Base-by-base conservation (phyloP, 2,329 filamentous ascomycete genomes). In the Fusarium sp. region DNA sequence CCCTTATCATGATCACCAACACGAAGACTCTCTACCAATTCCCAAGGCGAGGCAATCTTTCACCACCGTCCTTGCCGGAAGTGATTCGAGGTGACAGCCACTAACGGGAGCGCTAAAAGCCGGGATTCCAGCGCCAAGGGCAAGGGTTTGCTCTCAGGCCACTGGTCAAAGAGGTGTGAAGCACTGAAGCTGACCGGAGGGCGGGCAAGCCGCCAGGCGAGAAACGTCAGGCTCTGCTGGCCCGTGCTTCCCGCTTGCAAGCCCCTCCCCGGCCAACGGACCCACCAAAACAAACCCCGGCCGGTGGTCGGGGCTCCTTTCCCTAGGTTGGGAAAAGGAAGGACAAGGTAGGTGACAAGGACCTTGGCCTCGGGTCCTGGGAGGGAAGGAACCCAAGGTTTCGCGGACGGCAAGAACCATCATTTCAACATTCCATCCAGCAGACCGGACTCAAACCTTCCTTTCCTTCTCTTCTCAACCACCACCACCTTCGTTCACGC, bases 51-150 rank as follows among this genome's bases (percentile, higher is more conserved):
- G 50, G 49, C 63, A 68, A 67, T 70, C 62, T 59, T 49, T 40
- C 62, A 70, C 65, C 68, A 70, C 68, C 68, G 65, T 71, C 61
- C 55, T 53, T 62, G 68, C 68, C 68, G 70, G 68, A 71, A 60
- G 68, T 69, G 68, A 70, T 59, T 54, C 58, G 23, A 66, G 55
- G 61, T 66, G 68, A 66, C 51, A 69, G 55, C 68, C 68, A 70
- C 65, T 69, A 58, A 69, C 56, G 62, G 68, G 68, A 71, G 61
- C 46, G 65, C 65, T 66, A 63, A 20, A 23, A 33, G 49, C 68
- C 61, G 27, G 68, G 68, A 60, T 65, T 10, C 50, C 34, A 38
- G 51, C 34, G 58, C 62, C 62, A 70, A 66, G 54, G 64, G 64
- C 44, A 49, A 16, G 44, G 44, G 64, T 61, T 55, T 25, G 58